Evolutionary conservation across 106 monocot genomes (phyloP).

Genomic region (Allium sativum): DNA sequence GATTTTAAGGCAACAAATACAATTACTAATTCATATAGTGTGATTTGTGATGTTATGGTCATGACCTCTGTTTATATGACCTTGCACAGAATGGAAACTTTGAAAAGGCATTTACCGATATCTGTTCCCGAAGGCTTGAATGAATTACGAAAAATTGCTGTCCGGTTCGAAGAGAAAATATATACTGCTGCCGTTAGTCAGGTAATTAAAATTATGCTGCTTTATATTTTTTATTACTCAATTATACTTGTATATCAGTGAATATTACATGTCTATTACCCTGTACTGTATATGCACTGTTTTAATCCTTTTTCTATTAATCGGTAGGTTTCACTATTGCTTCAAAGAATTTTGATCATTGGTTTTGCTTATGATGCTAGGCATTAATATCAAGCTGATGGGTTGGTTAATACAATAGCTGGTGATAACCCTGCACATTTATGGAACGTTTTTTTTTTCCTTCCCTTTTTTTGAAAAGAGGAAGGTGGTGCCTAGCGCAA

Average conservation of each 20-base stretch:
- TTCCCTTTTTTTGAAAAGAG: too few relatives aligned
- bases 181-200: conserved; percentile 51
- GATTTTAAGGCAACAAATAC: too few relatives aligned
- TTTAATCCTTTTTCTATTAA: too few relatives aligned
- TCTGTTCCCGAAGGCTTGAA: conserved; percentile 44
- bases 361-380: background rate
- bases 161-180: conserved; percentile 74
- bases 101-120: conserved; percentile 50
- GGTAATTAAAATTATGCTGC: conserved; percentile 19
- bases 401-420: too few relatives aligned
- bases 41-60: background rate
- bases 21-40: background rate
- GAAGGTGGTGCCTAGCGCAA: too few relatives aligned
- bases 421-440: too few relatives aligned
- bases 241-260: too few relatives aligned
- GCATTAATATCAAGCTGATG: too few relatives aligned
- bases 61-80: background rate
- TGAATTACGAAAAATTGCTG: conserved; percentile 65
- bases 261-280: too few relatives aligned
- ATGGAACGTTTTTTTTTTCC: too few relatives aligned
- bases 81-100: conserved; percentile 62
- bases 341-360: background rate
- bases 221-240: background rate
- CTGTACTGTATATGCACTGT: too few relatives aligned
- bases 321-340: background rate